phyloP scores from a whole-genome alignment of 257 asterid genomes.

The Petunia axillaris region DNA sequence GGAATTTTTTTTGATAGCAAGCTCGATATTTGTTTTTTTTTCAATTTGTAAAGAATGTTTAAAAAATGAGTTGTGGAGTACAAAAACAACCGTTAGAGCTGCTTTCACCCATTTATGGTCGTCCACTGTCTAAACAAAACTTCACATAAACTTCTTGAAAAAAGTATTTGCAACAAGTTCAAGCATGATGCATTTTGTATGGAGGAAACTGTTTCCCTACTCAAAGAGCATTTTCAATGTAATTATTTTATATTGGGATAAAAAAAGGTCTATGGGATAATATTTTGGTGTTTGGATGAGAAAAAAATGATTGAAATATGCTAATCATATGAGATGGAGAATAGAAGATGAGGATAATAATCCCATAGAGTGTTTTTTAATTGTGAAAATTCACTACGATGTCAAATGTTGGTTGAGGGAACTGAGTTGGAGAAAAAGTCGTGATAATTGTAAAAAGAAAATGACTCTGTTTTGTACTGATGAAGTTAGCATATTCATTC shows the following conservation, averaged over 20 bases:
- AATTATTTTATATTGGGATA: background rate
- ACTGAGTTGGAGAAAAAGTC: background rate
- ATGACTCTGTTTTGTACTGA: background rate
- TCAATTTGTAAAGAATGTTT: no score
- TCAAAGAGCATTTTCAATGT: background rate
- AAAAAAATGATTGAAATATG: background rate
- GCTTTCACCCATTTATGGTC: no score
- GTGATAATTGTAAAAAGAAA: background rate
- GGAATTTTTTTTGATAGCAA: no score
- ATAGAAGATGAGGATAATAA: background rate
- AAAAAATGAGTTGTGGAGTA: no score
- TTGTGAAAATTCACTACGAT: background rate
- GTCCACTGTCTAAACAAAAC: no score
- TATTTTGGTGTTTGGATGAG: background rate
- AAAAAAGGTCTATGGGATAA: background rate
- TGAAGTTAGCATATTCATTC: background rate
- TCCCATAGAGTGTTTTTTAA: background rate
- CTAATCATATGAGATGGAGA: background rate
- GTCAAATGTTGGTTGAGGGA: background rate
- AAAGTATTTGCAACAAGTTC: background rate
- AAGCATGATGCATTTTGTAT: no score
- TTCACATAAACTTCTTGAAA: background rate
- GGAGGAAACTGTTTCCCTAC: background rate
- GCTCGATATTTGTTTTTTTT: no score
- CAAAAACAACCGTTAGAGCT: no score